Percentiles rank a stretch among this genome's conserved stretches.
Conservation (phyloP, 306 rosid species). For the Sindora glabra region DNA sequence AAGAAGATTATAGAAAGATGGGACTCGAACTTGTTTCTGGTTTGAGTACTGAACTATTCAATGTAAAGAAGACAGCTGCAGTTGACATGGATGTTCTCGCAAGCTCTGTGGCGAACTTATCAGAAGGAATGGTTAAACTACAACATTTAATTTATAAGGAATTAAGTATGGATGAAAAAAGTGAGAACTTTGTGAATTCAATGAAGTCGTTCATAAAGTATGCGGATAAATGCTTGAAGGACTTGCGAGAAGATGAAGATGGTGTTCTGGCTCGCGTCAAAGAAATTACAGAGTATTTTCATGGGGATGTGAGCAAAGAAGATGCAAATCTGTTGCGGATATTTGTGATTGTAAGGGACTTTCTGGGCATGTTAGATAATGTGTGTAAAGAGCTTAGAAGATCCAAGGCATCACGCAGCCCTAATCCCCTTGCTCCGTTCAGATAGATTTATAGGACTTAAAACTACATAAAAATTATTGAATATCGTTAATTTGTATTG, state of each 20-base stretch:
- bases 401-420: slow-evolving; percentile 37
- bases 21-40: slow-evolving; percentile 84
- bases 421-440: slow-evolving; percentile 75
- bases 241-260: slow-evolving; percentile 61
- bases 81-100: slow-evolving; percentile 79
- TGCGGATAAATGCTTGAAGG: slow-evolving; percentile 47
- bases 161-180: slow-evolving; percentile 31
- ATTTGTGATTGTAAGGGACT: slow-evolving; percentile 91
- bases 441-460: slow-evolving; percentile 28
- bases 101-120: slow-evolving; percentile 53
- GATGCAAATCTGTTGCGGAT: slow-evolving; percentile 72
- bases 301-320: slow-evolving; percentile 81
- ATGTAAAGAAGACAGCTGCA: slow-evolving; percentile 80
- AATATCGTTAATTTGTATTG: slow-evolving; percentile 16
- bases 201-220: slow-evolving; percentile 45
- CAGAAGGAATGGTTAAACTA: slow-evolving; percentile 48
- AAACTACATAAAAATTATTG: slow-evolving; percentile 1
- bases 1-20: slow-evolving; percentile 76
- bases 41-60: slow-evolving; percentile 72
- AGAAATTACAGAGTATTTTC: slow-evolving; percentile 84
- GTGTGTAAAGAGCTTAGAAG: slow-evolving; percentile 89
- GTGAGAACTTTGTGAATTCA: slow-evolving; percentile 28
- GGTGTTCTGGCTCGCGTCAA: slow-evolving; percentile 56
- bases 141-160: slow-evolving; percentile 31
- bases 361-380: slow-evolving; percentile 78